Evolutionary conservation across 1,139 yeast species (phyloP), one percentile per base, ranked within the genome.

Genomic region (Sugiyamaella castrensis): DNA sequence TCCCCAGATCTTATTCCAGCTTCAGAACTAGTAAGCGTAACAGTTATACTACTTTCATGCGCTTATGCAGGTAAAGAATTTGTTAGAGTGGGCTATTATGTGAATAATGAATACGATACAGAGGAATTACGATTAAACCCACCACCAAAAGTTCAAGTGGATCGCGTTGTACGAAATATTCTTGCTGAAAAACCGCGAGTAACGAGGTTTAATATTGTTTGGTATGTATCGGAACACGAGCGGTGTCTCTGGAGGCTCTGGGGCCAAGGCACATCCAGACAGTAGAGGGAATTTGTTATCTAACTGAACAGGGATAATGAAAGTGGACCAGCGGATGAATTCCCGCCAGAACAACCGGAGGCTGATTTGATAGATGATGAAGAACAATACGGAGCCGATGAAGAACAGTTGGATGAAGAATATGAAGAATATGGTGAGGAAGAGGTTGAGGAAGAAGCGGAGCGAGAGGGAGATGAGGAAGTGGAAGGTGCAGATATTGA

Each of bases 171-270:
- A 38, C 78, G 99, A 63, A 94, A 91, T 67, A 87, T 92, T 43
- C 73, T 94, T 53, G 98, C 98, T 1, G 98, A 94, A 65, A 94
- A 92, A 71, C 99, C 99, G 33, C 76, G 98, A 59, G 98, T 94
- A 36, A 92, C 99, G 8, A 75, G 97, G 59, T 94, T 91, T 70
- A 92, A 92, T 67, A 92, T 92, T 53, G 95, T 89, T 5, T 92
- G 99, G 99, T 59, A 42, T 24, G 61, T 52, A 92, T 84, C n/a
- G n/a, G n/a, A n/a, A n/a, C n/a, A n/a, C n/a, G n/a, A n/a, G n/a
- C n/a, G n/a, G n/a, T n/a, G n/a, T 8, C 10, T 19, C 4, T 19
- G 65, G 10, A n/a, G 3, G 13, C 11, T 36, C 8, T 6, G 32
- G 9, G 24, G 27, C 10, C 15, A 11, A 11, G 16, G n/a, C 33